Base-by-base conservation (phyloP, 2,329 filamentous ascomycete genomes). In the Beauveria asiatica region DNA sequence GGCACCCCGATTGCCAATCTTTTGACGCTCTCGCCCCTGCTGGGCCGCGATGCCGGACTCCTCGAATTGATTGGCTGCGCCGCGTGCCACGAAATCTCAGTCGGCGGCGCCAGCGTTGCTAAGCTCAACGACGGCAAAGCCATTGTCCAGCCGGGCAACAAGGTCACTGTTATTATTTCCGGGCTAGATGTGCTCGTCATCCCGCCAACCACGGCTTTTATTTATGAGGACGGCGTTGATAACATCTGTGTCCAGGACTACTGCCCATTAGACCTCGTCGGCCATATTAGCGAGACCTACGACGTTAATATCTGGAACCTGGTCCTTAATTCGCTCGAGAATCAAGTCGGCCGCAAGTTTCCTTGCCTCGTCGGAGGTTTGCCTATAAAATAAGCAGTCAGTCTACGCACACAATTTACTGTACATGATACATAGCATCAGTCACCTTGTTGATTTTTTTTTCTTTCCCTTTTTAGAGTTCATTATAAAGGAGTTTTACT, bases 1-100 rank as follows among this genome's bases (percentile, higher is more conserved):
- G 67, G 67, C 30, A 67, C 66, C 37, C 57, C 54, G 11, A 53
- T 67, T 45, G 62, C 59, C 4, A 59, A 59, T 17, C 60, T 67
- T 7, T 61, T 44, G 41, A 63, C 53, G 11, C 53, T 66, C 3
- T 61, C 60, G 16, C 30, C 62, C 5, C 11, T 58, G 16, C 30
- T 61, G 1, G 60, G 57, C 49, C 16, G 23, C 3, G 27, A 50
- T n/a, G 10, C 25, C 10, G 44, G 52, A 7, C 39, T 57, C 13
- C 55, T 65, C 11, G 44, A 60, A n/a, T 57, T 53, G n/a, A n/a
- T 64, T 16, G 64, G 64, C 30, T 65, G 64, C 54, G n/a, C 51
- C 11, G 61, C 64, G 7, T 65, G 64, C 59, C 54, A 64, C 37
- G 61, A 65, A 50, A 52, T 65, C 53, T 52, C 59, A 2, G 55